phyloP scores from a whole-genome alignment of 768 basidiomycete genomes.

The Pisolithus orientalis region DNA sequence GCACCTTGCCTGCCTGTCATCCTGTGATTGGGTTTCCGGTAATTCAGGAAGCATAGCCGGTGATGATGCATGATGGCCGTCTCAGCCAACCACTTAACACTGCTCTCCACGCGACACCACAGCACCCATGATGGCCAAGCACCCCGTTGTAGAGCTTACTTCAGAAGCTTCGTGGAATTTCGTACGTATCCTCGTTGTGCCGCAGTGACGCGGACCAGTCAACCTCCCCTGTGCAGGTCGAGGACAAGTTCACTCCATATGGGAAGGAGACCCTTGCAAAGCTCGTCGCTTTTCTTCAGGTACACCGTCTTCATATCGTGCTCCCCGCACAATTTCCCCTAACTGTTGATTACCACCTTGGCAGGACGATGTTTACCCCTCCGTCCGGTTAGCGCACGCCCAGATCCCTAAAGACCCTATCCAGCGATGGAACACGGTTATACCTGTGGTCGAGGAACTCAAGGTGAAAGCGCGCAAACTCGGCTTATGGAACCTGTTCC shows the following conservation, averaged over 20 bases:
- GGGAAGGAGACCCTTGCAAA: conserved; percentile 84
- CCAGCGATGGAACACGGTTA: conserved; percentile 78
- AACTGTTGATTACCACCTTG: neutral
- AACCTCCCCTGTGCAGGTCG: conserved; percentile 42
- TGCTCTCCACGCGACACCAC: conserved; percentile 1
- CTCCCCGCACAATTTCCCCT: neutral
- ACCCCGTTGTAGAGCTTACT: conserved; percentile 72
- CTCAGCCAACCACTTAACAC: too few species aligned
- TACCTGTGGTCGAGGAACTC: conserved; percentile 76
- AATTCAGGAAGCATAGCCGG: too few species aligned
- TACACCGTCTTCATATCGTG: conserved; percentile 23
- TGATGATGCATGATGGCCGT: too few species aligned
- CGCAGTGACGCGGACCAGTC: conserved; percentile 3
- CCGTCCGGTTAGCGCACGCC: conserved; percentile 66
- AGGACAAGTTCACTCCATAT: conserved; percentile 88
- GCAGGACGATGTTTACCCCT: conserved; percentile 86
- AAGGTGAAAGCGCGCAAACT: conserved; percentile 82
- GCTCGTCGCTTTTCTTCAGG: conserved; percentile 81
- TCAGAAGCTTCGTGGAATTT: conserved; percentile 85
- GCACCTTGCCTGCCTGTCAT: conserved; percentile 1
- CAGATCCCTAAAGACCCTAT: conserved; percentile 74
- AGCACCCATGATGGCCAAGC: conserved; percentile 42
- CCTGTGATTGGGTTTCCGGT: too few species aligned
- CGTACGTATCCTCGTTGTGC: conserved; percentile 36
- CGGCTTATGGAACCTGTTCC: conserved; percentile 96